Base-by-base conservation (phyloP, 2,329 filamentous ascomycete genomes). In the Zalaria sp. region DNA sequence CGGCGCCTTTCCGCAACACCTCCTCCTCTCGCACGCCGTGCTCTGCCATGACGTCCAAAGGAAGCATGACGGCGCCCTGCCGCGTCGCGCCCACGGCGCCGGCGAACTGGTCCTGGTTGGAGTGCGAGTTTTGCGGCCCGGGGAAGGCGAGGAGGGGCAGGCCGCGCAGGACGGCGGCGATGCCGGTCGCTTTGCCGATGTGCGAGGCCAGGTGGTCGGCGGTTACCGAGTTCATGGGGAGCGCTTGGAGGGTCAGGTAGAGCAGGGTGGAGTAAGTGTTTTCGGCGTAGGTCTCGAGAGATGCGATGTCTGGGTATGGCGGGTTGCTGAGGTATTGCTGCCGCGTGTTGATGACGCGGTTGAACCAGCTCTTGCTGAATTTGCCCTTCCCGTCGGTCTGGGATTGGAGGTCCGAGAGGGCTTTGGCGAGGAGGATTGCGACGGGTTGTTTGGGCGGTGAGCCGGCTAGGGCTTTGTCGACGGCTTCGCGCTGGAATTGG, bases 201-300 rank as follows among this genome's bases (percentile, higher is more conserved):
- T 98, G 91, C 42, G 84, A 93, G 5, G 89, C 89, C 11, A 98
- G 69, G 63, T 98, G 91, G 55, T 98, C 91, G 35, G 87, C 77
- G 25, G 88, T 81, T 53, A 94, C 72, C 1, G 84, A 93, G 6
- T 79, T 75, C 54, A 95, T 69, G 0, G 86, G 83, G 43, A 95
- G 64, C 5, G 81, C 72, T 11, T 85, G 85, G 32, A 96, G 66
- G 0, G 83, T 89, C 47, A 93, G 72, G 59, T 98, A 98, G 62
- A 93, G 77, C 36, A 96, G 69, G 0, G 86, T 93, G 11, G 87
- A 87, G 63, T 96, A 96, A 1, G 91, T 96, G 52, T 87, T 87
- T 62, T 98, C 91, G 1, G 85, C 85, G 56, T 96, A 95, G 37
- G 77, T 80, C 56, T 98, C 91, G 40, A 96, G 65, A 1, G 78